Evolutionary conservation across 805 yeast species (phyloP), one percentile per base, ranked within the genome.

Genomic region (Candida germanica): DNA sequence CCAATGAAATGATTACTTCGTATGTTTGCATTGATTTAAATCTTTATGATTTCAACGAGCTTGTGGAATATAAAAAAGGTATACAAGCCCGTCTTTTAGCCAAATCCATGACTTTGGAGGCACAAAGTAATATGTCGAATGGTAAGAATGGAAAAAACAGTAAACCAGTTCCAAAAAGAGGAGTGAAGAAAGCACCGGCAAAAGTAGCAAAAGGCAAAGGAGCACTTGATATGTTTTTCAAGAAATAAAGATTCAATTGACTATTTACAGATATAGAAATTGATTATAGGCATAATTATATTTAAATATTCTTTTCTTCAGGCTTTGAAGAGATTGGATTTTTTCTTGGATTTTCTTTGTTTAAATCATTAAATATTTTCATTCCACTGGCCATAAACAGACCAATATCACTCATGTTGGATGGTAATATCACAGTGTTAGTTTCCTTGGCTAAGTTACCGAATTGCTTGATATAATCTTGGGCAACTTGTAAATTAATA

Each of bases 371-470:
- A 59, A 74, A 83, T 44, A 86, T 82, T 29, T 83, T 75, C 73
- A 85, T 58, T 0, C 94, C 94, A 42, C 84, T 71, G 22, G 88
- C 86, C 61, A 86, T 80, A 66, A 82, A 72, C 18, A 78, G 69
- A 32, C 89, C 80, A 56, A 86, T 64, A 50, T 86, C 88, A 44
- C 84, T 81, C 55, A 86, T 60, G 38, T 80, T 81, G 8, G 87
- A 73, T 11, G 95, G 95, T 17, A 86, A 71, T 24, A 86, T 80
- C 12, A 87, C 71, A 1, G 93, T 83, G 52, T 83, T 86, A 21
- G 82, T 64, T 57, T 84, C 91, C 65, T 86, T 85, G 17, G 95
- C 95, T 50, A 86, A 68, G 49, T 85, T 80, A 32, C 83, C 82
- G 54, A 87, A 86, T 21, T 91, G 86, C 36, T 79, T 83, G 42